Percentiles rank a stretch among this genome's conserved stretches.
phyloP scores from a whole-genome alignment of 116 monocot species.

The Trichopus zeylanicus region DNA sequence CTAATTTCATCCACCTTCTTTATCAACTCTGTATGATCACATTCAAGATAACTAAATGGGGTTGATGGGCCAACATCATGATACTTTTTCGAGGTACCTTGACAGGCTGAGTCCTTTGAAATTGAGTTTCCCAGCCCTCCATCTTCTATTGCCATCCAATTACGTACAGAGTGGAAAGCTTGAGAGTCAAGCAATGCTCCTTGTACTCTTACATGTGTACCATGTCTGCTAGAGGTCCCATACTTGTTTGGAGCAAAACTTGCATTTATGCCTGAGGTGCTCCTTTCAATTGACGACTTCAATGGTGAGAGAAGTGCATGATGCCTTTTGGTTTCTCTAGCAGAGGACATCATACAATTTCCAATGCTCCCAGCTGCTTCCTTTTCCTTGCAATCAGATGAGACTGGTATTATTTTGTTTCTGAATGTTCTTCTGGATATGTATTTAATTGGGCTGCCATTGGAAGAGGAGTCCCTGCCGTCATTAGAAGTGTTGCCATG shows the following conservation, averaged over 20 bases:
- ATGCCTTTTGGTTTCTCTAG: not conserved
- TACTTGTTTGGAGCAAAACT: too few relatives aligned
- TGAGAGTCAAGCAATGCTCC: not conserved
- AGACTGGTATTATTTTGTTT: not conserved
- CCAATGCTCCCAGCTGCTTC: not conserved
- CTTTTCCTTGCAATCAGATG: not conserved
- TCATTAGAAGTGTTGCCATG: not conserved
- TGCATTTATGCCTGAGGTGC: too few relatives aligned
- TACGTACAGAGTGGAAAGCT: not conserved
- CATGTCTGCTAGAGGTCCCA: too few relatives aligned
- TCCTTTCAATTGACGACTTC: too few relatives aligned
- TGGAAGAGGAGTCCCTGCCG: not conserved
- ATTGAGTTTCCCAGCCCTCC: not conserved
- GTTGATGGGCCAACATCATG: not conserved
- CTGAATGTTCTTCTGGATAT: not conserved
- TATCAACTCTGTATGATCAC: not conserved
- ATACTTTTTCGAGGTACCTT: not conserved
- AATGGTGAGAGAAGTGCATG: not conserved
- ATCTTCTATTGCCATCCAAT: not conserved
- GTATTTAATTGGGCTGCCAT: not conserved
- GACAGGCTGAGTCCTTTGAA: too few relatives aligned
- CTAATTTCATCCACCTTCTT: slow-evolving; percentile 1
- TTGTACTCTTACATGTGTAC: too few relatives aligned
- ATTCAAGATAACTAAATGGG: not conserved
- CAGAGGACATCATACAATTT: not conserved